Evolutionary conservation across 768 basidiomycete species (phyloP).

Genomic region (Cystobasidium onofrii): DNA sequence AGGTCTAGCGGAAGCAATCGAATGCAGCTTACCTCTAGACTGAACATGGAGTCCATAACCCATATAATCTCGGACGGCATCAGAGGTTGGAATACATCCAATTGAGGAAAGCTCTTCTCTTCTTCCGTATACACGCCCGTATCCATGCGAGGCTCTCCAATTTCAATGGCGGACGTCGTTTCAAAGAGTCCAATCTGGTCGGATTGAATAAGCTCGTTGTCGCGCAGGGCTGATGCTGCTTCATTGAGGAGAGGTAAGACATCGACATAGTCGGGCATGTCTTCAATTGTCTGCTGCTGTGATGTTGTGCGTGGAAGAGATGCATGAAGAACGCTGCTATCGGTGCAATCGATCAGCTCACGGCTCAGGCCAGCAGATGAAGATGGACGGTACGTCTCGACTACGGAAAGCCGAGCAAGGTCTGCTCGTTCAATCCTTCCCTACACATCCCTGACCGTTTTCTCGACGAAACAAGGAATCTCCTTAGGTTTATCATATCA

Average conservation of each 20-base stretch:
- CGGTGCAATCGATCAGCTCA: too few relatives aligned
- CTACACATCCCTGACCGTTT: too few relatives aligned
- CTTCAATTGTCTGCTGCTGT: not conserved
- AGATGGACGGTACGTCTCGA: too few relatives aligned
- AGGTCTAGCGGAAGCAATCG: not conserved
- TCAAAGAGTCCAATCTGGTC: conserved; percentile 4
- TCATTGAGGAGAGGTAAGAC: conserved; percentile 6
- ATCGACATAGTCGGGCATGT: conserved; percentile 27
- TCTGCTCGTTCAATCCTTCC: too few relatives aligned
- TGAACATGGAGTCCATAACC: conserved; percentile 19
- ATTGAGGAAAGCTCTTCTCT: not conserved
- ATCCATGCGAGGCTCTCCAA: conserved; percentile 27
- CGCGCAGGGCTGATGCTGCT: not conserved
- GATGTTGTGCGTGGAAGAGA: not conserved
- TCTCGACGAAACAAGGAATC: too few relatives aligned
- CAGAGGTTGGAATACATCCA: not conserved
- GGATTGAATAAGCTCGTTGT: conserved; percentile 28
- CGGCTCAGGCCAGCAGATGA: too few relatives aligned
- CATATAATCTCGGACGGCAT: conserved; percentile 15
- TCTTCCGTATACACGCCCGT: not conserved
- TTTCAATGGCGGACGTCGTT: conserved; percentile 17
- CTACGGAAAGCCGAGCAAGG: too few relatives aligned
- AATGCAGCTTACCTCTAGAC: not conserved
- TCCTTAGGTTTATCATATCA: too few relatives aligned
- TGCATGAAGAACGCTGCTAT: too few relatives aligned